Evolutionary conservation across 257 asterid species (phyloP).

Genomic region (Coffea eugenioides): DNA sequence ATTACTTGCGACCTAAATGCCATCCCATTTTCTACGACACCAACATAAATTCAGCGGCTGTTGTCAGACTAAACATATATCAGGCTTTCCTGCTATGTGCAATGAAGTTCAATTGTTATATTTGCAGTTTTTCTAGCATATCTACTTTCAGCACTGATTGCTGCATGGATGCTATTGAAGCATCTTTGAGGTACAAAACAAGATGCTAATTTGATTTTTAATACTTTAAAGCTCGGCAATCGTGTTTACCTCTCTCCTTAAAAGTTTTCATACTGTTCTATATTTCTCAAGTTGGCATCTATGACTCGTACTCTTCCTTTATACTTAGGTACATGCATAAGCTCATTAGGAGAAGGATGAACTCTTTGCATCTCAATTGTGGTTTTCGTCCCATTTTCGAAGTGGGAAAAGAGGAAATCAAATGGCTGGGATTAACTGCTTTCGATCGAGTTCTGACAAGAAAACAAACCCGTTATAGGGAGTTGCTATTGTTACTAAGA

Average conservation of each 20-base stretch:
- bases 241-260: neutral
- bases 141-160: conserved; percentile 47
- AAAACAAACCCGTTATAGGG: conserved; percentile 56
- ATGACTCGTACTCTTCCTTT: conserved; percentile 8
- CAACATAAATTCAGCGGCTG: conserved; percentile 68
- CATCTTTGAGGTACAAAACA: conserved; percentile 57
- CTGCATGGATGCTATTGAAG: conserved; percentile 34
- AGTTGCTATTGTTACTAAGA: conserved; percentile 40
- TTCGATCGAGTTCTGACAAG: conserved; percentile 53
- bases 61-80: conserved; percentile 81
- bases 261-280: neutral
- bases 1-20: conserved; percentile 70
- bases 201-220: neutral
- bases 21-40: conserved; percentile 83
- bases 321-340: conserved; percentile 60
- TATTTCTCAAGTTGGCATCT: neutral
- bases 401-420: conserved; percentile 48
- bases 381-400: conserved; percentile 51
- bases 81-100: conserved; percentile 79
- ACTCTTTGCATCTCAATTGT: conserved; percentile 25
- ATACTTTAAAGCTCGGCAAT: neutral
- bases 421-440: conserved; percentile 78
- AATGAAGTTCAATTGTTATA: conserved; percentile 74
- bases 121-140: conserved; percentile 41
- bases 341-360: conserved; percentile 59